Percentiles rank a stretch among this genome's conserved stretches.
These are phyloP conservation scores for Podaxis rugospora DNA, from an alignment of 768 basidiomycete genomes.

Conservation along the genomic window DNA sequence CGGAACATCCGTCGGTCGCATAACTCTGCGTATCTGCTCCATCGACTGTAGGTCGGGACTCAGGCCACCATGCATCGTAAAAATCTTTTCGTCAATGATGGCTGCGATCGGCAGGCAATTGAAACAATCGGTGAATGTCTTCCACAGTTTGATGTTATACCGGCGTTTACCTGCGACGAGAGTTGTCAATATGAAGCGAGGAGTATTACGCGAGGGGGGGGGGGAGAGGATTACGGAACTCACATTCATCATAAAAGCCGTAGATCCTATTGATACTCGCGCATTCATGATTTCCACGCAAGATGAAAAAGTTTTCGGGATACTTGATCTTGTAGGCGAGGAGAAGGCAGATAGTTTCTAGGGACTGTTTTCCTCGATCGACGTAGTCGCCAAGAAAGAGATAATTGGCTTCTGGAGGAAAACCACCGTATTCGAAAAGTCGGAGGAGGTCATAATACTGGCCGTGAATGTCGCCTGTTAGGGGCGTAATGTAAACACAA, in stretches of 20 bases:
- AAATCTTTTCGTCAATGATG: conserved; percentile 99
- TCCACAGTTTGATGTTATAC: conserved; percentile 99
- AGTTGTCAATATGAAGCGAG: conserved; percentile 7
- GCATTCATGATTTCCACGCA: conserved; percentile 98
- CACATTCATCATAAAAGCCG: conserved; percentile 99
- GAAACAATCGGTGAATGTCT: conserved; percentile 99
- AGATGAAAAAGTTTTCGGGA: conserved; percentile 99
- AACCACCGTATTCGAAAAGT: conserved; percentile 98
- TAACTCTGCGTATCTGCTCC: conserved; percentile 99
- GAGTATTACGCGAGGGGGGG: not conserved
- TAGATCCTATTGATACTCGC: conserved; percentile 99
- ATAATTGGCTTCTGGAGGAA: conserved; percentile 99
- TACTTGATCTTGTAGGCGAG: conserved; percentile 99
- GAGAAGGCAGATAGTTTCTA: conserved; percentile 99
- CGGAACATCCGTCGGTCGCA: conserved; percentile 98
- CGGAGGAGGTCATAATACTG: conserved; percentile 99
- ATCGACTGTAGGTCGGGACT: conserved; percentile 98
- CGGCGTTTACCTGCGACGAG: conserved; percentile 84
- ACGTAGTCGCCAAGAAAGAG: conserved; percentile 99
- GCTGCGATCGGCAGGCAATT: conserved; percentile 99
- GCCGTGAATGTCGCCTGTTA: conserved; percentile 92
- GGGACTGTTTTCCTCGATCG: conserved; percentile 96
- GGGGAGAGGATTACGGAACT: conserved; percentile 27
- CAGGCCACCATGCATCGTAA: conserved; percentile 98
- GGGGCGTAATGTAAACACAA: conserved; percentile 13